Conservation (phyloP, 1,139 yeast genomes). For the Yamadazyma kanchanaburiensis region DNA sequence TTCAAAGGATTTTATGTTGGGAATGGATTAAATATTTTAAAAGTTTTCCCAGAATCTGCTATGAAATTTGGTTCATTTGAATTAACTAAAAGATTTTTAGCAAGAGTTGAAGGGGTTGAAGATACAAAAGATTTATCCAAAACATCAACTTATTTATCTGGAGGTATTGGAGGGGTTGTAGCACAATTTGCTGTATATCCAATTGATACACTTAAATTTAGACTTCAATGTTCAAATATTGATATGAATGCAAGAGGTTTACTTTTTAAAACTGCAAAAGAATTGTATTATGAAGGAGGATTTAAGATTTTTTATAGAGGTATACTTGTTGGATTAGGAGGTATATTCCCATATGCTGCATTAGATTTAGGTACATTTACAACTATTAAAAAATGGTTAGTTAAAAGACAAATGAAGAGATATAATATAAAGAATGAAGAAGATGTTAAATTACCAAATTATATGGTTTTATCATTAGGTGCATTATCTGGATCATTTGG, state of each 20-base stretch:
- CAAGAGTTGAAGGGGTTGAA: slow-evolving; percentile 72
- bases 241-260: slow-evolving; percentile 60
- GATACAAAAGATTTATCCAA: slow-evolving; percentile 74
- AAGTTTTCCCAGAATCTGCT: slow-evolving; percentile 96
- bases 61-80: slow-evolving; percentile 97
- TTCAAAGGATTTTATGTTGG: slow-evolving; percentile 86
- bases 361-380: slow-evolving; percentile 91
- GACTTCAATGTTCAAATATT: slow-evolving; percentile 74
- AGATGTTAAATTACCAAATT: slow-evolving; percentile 73
- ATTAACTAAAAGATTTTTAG: slow-evolving; percentile 71
- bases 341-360: slow-evolving; percentile 97
- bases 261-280: slow-evolving; percentile 63
- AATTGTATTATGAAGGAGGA: slow-evolving; percentile 82
- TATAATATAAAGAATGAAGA: slow-evolving; percentile 18
- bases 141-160: slow-evolving; percentile 80
- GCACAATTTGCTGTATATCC: slow-evolving; percentile 94
- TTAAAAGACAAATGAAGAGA: slow-evolving; percentile 57
- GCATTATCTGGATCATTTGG: slow-evolving; percentile 95
- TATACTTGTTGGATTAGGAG: slow-evolving; percentile 79
- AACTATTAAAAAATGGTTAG: slow-evolving; percentile 75
- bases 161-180: slow-evolving; percentile 93
- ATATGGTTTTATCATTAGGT: slow-evolving; percentile 82
- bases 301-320: slow-evolving; percentile 80
- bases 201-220: slow-evolving; percentile 88
- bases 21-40: slow-evolving; percentile 87